A percentile compares a stretch with the other conserved stretches of the same genome.
phyloP scores from a whole-genome alignment of 2,329 filamentous ascomycete species.

The Paracoccidioides lutzii region DNA sequence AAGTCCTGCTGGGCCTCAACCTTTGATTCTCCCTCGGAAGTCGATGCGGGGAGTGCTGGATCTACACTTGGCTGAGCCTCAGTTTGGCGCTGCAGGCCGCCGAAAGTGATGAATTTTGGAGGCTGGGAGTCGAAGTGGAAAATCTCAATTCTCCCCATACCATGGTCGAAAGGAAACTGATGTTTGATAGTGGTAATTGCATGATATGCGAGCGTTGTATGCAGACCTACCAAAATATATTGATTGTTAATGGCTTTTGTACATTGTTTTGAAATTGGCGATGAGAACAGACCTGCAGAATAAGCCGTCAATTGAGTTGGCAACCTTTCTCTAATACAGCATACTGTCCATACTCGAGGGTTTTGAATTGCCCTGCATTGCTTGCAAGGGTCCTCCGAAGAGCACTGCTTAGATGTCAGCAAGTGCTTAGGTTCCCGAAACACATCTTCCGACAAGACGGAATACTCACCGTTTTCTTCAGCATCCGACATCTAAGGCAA shows the following conservation, averaged over 20 bases:
- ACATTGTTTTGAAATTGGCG: background rate
- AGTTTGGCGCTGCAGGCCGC: slow-evolving; percentile 28
- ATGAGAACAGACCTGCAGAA: slow-evolving; percentile 32
- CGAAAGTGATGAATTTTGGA: slow-evolving; percentile 36
- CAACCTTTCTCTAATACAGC: slow-evolving; percentile 46
- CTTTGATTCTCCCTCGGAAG: slow-evolving; percentile 26
- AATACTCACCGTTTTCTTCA: slow-evolving; percentile 43
- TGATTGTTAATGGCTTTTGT: background rate
- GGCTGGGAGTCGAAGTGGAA: slow-evolving; percentile 42
- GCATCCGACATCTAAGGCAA: slow-evolving; percentile 50
- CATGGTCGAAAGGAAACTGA: slow-evolving; percentile 36
- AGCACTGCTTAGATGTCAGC: slow-evolving; percentile 31
- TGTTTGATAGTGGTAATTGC: slow-evolving; percentile 37
- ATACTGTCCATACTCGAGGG: slow-evolving; percentile 48
- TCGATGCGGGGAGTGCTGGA: slow-evolving; percentile 29
- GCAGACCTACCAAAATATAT: slow-evolving; percentile 25
- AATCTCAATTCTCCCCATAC: slow-evolving; percentile 41
- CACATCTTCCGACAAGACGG: background rate
- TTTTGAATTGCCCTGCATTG: slow-evolving; percentile 48
- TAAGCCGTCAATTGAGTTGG: slow-evolving; percentile 47
- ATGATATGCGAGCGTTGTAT: slow-evolving; percentile 40
- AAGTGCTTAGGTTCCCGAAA: background rate
- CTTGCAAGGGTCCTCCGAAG: slow-evolving; percentile 46
- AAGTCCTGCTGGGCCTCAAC: slow-evolving; percentile 28
- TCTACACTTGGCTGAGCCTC: slow-evolving; percentile 25